Percentiles rank a stretch among this genome's conserved stretches.
These are phyloP conservation scores for Thoreauomyces humboldtii DNA, from an alignment of 192 early-diverging fungal genomes.

Conservation along the genomic window DNA sequence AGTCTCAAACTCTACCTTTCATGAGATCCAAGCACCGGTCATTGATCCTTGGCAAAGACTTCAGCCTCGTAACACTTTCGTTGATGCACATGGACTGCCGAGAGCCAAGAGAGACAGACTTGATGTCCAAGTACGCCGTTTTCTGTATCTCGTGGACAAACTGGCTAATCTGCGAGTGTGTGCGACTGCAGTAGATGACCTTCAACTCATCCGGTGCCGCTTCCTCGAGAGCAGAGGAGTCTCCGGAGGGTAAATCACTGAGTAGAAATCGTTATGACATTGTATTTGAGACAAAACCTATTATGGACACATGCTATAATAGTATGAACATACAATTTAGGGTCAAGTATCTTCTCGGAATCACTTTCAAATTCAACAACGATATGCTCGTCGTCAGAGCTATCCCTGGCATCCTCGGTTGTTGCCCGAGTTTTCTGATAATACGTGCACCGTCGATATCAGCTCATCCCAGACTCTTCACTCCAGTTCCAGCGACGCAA, in stretches of 20 bases:
- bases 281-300: neutral
- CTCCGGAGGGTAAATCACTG: neutral
- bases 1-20: slow-evolving; percentile 37
- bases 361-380: slow-evolving; percentile 24
- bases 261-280: no score
- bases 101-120: slow-evolving; percentile 73
- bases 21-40: slow-evolving; percentile 86
- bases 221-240: slow-evolving; percentile 26
- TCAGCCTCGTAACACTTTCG: slow-evolving; percentile 56
- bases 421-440: no score
- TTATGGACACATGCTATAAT: neutral
- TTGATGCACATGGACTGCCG: slow-evolving; percentile 84
- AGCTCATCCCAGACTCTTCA: no score
- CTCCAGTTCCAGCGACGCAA: no score
- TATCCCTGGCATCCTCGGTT: no score
- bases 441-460: no score
- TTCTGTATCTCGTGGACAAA: slow-evolving; percentile 83
- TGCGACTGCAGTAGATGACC: slow-evolving; percentile 43
- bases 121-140: slow-evolving; percentile 66
- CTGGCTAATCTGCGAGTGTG: slow-evolving; percentile 89
- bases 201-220: slow-evolving; percentile 57
- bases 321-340: neutral
- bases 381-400: slow-evolving; percentile 24
- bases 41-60: slow-evolving; percentile 57
- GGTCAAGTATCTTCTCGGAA: neutral